Evolutionary conservation across 2,329 filamentous ascomycete genomes (phyloP).

Genomic region (Fusarium chuoi): DNA sequence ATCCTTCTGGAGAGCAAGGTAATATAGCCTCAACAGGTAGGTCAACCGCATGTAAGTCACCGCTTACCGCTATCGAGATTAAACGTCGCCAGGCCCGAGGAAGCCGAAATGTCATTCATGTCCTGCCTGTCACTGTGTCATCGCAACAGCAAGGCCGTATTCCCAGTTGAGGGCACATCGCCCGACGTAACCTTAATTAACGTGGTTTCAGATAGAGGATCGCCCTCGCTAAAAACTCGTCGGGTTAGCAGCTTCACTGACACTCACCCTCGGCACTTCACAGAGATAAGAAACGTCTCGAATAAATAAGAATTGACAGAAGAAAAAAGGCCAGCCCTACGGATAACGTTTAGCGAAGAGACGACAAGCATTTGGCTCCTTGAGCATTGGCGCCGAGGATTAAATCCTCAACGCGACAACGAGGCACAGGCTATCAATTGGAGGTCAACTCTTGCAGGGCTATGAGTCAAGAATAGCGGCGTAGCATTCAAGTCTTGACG

Average conservation of each 20-base stretch:
- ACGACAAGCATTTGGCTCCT: not conserved
- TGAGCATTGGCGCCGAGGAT: not conserved
- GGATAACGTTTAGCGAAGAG: conserved; percentile 6
- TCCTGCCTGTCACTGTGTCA: not conserved
- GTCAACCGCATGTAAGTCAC: not conserved
- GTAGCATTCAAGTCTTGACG: not conserved
- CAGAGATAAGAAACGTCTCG: not conserved
- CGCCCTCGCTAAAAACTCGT: conserved; percentile 16
- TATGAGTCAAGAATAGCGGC: conserved; percentile 4
- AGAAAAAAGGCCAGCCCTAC: conserved; percentile 14
- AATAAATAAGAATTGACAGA: conserved; percentile 1
- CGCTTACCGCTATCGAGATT: not conserved
- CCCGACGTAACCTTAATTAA: conserved; percentile 26
- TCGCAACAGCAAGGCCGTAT: not conserved
- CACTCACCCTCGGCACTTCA: conserved; percentile 22
- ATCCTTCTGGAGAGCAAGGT: not conserved
- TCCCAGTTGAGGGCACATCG: conserved; percentile 15
- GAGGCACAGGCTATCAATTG: conserved; percentile 22
- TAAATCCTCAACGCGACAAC: conserved; percentile 15
- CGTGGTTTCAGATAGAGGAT: conserved; percentile 35
- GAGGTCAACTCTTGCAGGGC: not conserved
- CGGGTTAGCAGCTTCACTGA: conserved; percentile 14
- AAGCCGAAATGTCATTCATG: not conserved
- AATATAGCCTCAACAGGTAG: not conserved
- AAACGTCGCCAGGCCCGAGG: not conserved